Base-by-base conservation (phyloP, 176 grass and related monocot species). In the Phragmites australis region DNA sequence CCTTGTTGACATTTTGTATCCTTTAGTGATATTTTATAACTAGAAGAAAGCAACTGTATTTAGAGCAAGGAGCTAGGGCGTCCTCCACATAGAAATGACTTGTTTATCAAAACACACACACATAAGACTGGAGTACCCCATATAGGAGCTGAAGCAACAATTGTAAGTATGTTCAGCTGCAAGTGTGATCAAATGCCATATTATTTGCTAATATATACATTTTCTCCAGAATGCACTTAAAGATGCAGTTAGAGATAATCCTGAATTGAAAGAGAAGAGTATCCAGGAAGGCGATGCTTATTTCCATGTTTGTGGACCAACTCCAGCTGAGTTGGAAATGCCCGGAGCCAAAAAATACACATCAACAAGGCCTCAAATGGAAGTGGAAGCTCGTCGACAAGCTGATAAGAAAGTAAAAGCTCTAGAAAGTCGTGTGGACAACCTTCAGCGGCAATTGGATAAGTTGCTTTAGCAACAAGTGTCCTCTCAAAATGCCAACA, bases 271-370 rank as follows among this genome's bases (percentile, higher is more conserved):
- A 62, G 56, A 76, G 16, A 76, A 31, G 17, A 76, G 39, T 29
- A 76, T 60, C 3, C 15, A 25, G 12, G 31, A 74, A 56, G 70
- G 70, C 12, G 70, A 75, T 75, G 50, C 7, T 25, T 57, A 70
- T 26, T 57, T 40, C n/a, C 9, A 75, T 58, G 72, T 75, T 42
- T 58, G 52, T 57, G 71, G 72, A 12, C 45, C 68, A 49, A 49
- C 23, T 49, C 43, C 68, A 19, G 3, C 25, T 19, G 44, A 48
- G 7, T 18, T 71, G 49, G 49, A 73, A 13, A 53, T 73, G 70
- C 70, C 48, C 15, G 70, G 70, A 8, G 19, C 46, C 1, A 39
- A 31, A 39, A 50, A 73, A 22, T 39, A 8, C 49, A 22, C 49
- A 39, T 54, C 70, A 37, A 52, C 25, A 72, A 72, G 1, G 39